Conservation (phyloP, 2,329 filamentous ascomycete genomes). For the Penicillium sp. region DNA sequence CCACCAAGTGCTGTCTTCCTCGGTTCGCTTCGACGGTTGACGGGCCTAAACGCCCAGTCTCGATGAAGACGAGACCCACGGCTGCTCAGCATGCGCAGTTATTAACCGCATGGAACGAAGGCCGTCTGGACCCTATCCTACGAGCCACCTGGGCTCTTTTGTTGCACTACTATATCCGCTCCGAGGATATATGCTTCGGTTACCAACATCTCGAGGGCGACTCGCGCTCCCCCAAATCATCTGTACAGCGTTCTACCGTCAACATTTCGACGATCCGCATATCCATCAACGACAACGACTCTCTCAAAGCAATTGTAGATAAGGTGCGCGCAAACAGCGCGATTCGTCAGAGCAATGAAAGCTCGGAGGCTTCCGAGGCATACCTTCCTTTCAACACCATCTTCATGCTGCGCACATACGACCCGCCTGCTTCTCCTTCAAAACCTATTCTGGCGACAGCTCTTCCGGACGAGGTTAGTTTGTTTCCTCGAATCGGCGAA, state of each 20-base stretch:
- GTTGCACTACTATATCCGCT: conserved; percentile 46
- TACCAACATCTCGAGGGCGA: conserved; percentile 33
- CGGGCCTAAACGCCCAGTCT: conserved; percentile 35
- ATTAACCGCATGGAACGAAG: conserved; percentile 31
- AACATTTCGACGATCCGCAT: conserved; percentile 25
- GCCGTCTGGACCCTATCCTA: conserved; percentile 29
- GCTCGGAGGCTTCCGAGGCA: conserved; percentile 14
- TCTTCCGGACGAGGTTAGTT: conserved; percentile 35
- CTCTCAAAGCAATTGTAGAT: conserved; percentile 29
- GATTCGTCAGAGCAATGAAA: conserved; percentile 11
- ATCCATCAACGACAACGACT: conserved; percentile 29
- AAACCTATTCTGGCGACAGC: conserved; percentile 27
- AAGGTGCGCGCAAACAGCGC: conserved; percentile 18
- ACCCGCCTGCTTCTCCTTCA: conserved; percentile 15
- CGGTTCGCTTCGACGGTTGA: conserved; percentile 30
- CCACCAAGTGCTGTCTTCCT: conserved; percentile 36
- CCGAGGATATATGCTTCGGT: conserved; percentile 50
- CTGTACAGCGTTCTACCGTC: conserved; percentile 20
- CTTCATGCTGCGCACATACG: conserved; percentile 35
- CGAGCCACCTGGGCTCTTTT: conserved; percentile 48
- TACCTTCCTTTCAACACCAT: conserved; percentile 36
- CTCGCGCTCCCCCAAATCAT: conserved; percentile 12
- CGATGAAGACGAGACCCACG: conserved; percentile 33
- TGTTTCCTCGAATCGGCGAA: background rate
- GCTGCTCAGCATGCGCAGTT: conserved; percentile 29